phyloP scores from a whole-genome alignment of 208 protist genomes.

The Acanthamoeba rhysodes region DNA sequence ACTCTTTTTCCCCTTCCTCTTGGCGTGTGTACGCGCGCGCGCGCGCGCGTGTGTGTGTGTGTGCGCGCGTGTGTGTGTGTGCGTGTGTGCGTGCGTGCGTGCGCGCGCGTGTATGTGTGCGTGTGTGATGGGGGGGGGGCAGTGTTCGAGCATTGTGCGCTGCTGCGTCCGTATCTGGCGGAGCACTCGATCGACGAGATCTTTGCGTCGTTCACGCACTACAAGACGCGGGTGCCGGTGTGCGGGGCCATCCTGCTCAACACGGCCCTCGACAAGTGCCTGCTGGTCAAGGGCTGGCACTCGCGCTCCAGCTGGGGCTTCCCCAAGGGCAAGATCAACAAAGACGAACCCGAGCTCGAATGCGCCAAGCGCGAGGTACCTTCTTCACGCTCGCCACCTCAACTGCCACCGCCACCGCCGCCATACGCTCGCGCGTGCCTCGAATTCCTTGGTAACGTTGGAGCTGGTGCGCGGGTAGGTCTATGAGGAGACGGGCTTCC shows the following conservation, averaged over 20 bases:
- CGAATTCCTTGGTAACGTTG: no score
- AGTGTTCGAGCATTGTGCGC: slow-evolving; percentile 66
- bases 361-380: slow-evolving; percentile 83
- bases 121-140: background rate
- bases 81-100: no score
- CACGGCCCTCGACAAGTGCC: slow-evolving; percentile 80
- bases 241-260: slow-evolving; percentile 86
- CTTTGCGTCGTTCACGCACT: slow-evolving; percentile 61
- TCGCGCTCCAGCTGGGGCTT: slow-evolving; percentile 83
- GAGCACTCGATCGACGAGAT: slow-evolving; percentile 67
- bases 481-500: slow-evolving; percentile 82
- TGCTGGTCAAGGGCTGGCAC: slow-evolving; percentile 83
- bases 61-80: no score
- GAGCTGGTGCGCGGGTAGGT: background rate
- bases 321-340: slow-evolving; percentile 88
- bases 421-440: no score
- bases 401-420: no score
- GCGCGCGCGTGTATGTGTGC: background rate
- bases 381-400: no score
- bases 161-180: slow-evolving; percentile 40
- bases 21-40: no score
- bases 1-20: background rate
- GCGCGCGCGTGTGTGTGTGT: no score
- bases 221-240: slow-evolving; percentile 83
- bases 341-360: slow-evolving; percentile 79